Percentiles rank a stretch among this genome's conserved stretches.
phyloP scores from a whole-genome alignment of 768 basidiomycete species.

The Daedaleopsis nitida region DNA sequence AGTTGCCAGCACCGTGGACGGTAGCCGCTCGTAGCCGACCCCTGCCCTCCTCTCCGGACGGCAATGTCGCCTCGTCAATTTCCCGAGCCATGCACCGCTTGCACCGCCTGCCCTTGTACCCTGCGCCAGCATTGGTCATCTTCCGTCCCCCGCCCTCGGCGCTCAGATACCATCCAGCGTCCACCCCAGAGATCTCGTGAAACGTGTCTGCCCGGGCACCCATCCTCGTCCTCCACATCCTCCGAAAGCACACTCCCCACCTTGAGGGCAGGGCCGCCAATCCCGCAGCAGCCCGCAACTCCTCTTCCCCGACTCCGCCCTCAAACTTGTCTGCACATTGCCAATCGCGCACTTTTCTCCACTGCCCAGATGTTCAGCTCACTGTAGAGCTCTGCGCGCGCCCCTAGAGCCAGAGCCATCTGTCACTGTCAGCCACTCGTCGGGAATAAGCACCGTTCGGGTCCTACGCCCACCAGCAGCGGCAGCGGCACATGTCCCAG shows the following conservation, averaged over 20 bases:
- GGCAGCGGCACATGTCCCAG: too few species aligned
- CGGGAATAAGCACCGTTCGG: too few species aligned
- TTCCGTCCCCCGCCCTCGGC: conserved; percentile 13
- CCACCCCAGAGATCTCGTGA: not conserved
- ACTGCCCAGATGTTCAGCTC: too few species aligned
- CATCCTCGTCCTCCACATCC: not conserved
- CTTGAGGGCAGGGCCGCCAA: conserved; percentile 10
- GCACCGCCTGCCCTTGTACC: conserved; percentile 15
- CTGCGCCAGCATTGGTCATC: conserved; percentile 11
- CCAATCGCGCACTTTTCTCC: too few species aligned
- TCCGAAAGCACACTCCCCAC: not conserved
- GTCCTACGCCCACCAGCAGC: too few species aligned
- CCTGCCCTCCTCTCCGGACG: not conserved
- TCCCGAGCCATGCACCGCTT: conserved; percentile 12
- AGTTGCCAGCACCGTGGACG: not conserved
- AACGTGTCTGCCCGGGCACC: not conserved
- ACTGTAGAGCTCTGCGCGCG: too few species aligned
- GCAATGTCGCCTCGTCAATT: conserved; percentile 6
- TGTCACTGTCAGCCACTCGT: too few species aligned
- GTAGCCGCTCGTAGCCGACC: not conserved
- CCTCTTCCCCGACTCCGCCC: not conserved
- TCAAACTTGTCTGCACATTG: too few species aligned
- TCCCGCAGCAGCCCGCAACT: conserved; percentile 7
- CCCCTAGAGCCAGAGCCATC: too few species aligned
- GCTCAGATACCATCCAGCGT: conserved; percentile 6